Percentiles rank a stretch among this genome's conserved stretches.
Evolutionary conservation across 169 alveolate species (phyloP).

Genomic region (Plasmodium relictum): DNA sequence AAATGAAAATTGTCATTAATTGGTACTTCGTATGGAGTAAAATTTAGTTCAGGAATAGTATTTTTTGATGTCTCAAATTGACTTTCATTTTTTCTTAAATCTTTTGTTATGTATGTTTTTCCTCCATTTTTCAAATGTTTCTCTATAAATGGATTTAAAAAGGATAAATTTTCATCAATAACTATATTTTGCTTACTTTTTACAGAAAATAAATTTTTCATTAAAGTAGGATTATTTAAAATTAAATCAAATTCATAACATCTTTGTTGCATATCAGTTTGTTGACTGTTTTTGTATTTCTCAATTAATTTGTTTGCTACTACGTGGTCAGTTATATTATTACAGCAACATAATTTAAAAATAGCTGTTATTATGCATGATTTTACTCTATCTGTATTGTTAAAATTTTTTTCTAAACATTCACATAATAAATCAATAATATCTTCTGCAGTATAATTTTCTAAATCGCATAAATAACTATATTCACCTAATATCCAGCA

Average conservation of each 20-base stretch:
- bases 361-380: conserved; percentile 75
- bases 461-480: conserved; percentile 66
- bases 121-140: conserved; percentile 73
- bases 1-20: conserved; percentile 28
- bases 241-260: conserved; percentile 70
- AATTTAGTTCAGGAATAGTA: conserved; percentile 28
- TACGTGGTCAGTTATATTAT: conserved; percentile 64
- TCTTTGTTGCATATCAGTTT: conserved; percentile 70
- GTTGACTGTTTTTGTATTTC: conserved; percentile 52
- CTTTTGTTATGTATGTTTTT: conserved; percentile 50
- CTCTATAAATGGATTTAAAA: conserved; percentile 58
- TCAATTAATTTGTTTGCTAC: conserved; percentile 71
- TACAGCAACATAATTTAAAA: conserved; percentile 53
- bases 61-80: conserved; percentile 28
- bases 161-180: conserved; percentile 54
- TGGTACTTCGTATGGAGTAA: conserved; percentile 76
- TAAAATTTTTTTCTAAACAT: conserved; percentile 63
- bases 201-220: conserved; percentile 52
- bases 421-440: conserved; percentile 76
- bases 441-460: conserved; percentile 68
- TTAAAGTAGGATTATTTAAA: conserved; percentile 52
- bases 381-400: conserved; percentile 67
- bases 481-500: conserved; percentile 75
- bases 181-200: conserved; percentile 27
- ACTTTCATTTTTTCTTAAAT: conserved; percentile 42